phyloP scores from a whole-genome alignment of 371 early-diverging fungal species.

The Mortierella sp. region DNA sequence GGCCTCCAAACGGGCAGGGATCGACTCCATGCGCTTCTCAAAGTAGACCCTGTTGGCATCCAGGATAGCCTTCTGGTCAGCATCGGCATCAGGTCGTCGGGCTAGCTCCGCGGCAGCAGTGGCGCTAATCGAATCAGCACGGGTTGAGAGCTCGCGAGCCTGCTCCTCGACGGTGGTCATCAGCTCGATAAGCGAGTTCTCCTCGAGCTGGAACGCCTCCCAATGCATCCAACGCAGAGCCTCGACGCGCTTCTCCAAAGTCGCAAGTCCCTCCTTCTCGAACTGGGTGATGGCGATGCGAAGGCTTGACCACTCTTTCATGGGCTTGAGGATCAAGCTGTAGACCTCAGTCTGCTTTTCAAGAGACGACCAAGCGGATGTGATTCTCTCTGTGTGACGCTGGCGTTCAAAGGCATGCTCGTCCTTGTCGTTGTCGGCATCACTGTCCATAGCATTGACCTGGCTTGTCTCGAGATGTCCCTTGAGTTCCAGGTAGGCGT shows the following conservation, averaged over 20 bases:
- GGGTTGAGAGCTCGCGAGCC: constrained; percentile 24
- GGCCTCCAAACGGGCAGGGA: constrained; percentile 29
- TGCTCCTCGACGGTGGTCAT: constrained; percentile 32
- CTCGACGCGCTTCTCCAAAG: constrained; percentile 52
- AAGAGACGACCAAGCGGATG: constrained; percentile 31
- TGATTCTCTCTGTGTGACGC: constrained; percentile 21
- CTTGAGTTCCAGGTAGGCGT: constrained; percentile 26
- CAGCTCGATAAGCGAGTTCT: constrained; percentile 31
- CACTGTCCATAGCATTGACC: neutral
- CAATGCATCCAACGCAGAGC: constrained; percentile 54
- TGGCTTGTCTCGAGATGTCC: constrained; percentile 20
- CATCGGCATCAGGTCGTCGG: neutral
- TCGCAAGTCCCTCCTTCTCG: constrained; percentile 44
- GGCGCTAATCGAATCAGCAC: constrained; percentile 19
- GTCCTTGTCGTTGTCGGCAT: neutral
- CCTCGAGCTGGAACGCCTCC: constrained; percentile 54
- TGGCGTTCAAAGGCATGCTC: constrained; percentile 27
- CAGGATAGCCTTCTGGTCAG: constrained; percentile 28
- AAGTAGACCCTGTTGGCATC: constrained; percentile 35
- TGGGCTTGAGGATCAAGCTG: constrained; percentile 30
- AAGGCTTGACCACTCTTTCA: constrained; percentile 46
- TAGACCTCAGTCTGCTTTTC: constrained; percentile 24
- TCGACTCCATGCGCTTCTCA: constrained; percentile 21
- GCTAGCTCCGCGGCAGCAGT: neutral
- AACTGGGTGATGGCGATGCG: constrained; percentile 22